phyloP scores from a whole-genome alignment of 2,329 filamentous ascomycete genomes.

The Claviceps maximensis region DNA sequence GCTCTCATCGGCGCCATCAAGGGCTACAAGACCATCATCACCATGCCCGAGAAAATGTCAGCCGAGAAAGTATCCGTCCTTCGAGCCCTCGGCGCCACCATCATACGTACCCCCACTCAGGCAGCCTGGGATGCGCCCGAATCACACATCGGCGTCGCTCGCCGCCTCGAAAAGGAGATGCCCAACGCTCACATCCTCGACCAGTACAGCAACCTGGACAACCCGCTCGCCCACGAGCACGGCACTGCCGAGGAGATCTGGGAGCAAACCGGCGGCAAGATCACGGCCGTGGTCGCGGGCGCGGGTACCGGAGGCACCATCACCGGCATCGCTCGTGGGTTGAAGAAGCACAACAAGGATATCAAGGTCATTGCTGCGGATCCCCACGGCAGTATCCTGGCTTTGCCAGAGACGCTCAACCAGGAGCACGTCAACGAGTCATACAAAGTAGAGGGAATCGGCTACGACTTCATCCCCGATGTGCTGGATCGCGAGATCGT shows the following conservation, averaged over 20 bases:
- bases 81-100: constrained; percentile 85
- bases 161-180: constrained; percentile 82
- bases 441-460: constrained; percentile 98
- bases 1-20: constrained; percentile 91
- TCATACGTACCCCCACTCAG: constrained; percentile 93
- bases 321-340: constrained; percentile 70
- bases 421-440: constrained; percentile 64
- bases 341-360: constrained; percentile 74
- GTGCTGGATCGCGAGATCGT: constrained; percentile 71
- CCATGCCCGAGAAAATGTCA: constrained; percentile 98
- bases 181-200: constrained; percentile 95
- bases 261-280: constrained; percentile 71
- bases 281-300: constrained; percentile 76
- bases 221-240: constrained; percentile 83
- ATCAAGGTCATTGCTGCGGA: constrained; percentile 89
- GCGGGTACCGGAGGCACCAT: constrained; percentile 95
- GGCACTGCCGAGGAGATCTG: constrained; percentile 96
- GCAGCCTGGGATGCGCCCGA: constrained; percentile 91
- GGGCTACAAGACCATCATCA: constrained; percentile 98
- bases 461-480: constrained; percentile 95
- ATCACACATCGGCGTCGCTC: constrained; percentile 91
- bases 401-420: constrained; percentile 68
- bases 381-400: constrained; percentile 82
- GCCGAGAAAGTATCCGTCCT: constrained; percentile 95
- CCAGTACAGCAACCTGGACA: constrained; percentile 86